Evolutionary conservation across 306 rosid species (phyloP).

Genomic region (Malus domestica): ASM211411v1 NC_041793.1:5995001-5995500

Average conservation of each 20-base stretch:
- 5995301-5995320: too few species aligned
- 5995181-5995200: neutral
- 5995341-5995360: too few species aligned
- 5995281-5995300: too few species aligned
- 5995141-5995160: neutral
- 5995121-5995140: neutral
- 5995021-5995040: conserved; percentile 8
- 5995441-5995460: neutral
- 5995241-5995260: too few species aligned
- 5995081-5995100: conserved; percentile 30
- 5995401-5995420: neutral
- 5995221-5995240: too few species aligned
- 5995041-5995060: conserved; percentile 29
- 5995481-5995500: neutral
- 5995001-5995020: neutral
- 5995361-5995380: neutral
- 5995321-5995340: too few species aligned
- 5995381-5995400: neutral
- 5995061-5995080: conserved; percentile 29
- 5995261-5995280: too few species aligned
- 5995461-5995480: neutral
- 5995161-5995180: neutral
- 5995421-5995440: neutral
- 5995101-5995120: conserved; percentile 55
- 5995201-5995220: neutral